These are phyloP conservation scores for Leptodermis oblonga DNA, from an alignment of 257 asterid species.

Conservation along the genomic window DNA sequence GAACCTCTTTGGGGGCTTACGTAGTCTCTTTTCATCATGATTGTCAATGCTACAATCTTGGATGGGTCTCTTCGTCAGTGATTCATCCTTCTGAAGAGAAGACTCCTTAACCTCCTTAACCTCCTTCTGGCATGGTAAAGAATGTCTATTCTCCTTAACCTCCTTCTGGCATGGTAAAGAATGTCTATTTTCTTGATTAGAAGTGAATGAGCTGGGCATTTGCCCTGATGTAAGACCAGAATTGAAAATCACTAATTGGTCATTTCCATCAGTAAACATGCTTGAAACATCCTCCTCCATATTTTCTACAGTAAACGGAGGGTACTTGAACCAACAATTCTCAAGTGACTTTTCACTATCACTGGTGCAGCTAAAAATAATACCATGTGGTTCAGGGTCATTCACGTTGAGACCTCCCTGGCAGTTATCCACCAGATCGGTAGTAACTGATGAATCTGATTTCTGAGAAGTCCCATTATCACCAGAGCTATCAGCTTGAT, in stretches of 20 bases:
- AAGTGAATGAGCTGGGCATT: constrained; percentile 26
- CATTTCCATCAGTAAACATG: constrained; percentile 42
- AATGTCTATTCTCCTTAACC: constrained; percentile 26
- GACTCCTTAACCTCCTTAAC: constrained; percentile 27
- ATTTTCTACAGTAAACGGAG: constrained; percentile 41
- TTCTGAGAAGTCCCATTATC: constrained; percentile 42
- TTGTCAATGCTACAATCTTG: constrained; percentile 25
- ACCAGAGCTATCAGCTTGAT: constrained; percentile 34
- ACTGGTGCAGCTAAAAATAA: constrained; percentile 28
- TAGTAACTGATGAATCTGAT: constrained; percentile 43
- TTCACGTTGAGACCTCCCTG: constrained; percentile 32
- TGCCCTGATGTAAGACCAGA: constrained; percentile 29
- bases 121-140: constrained; percentile 18
- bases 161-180: constrained; percentile 18
- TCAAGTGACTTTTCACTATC: constrained; percentile 35
- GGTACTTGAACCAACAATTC: constrained; percentile 39
- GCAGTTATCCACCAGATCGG: constrained; percentile 36
- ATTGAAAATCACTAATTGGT: constrained; percentile 28
- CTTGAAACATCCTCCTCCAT: constrained; percentile 55
- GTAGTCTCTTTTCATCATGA: constrained; percentile 60
- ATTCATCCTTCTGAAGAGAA: constrained; percentile 24
- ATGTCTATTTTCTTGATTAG: constrained; percentile 33
- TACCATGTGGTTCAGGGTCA: constrained; percentile 35
- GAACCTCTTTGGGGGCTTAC: constrained; percentile 91
- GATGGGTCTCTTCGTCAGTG: constrained; percentile 14